Percentiles rank a stretch among this genome's conserved stretches.
These are phyloP conservation scores for Nannizziopsis barbatae DNA, from an alignment of 2,329 filamentous ascomycete genomes.

Conservation along the genomic window DNA sequence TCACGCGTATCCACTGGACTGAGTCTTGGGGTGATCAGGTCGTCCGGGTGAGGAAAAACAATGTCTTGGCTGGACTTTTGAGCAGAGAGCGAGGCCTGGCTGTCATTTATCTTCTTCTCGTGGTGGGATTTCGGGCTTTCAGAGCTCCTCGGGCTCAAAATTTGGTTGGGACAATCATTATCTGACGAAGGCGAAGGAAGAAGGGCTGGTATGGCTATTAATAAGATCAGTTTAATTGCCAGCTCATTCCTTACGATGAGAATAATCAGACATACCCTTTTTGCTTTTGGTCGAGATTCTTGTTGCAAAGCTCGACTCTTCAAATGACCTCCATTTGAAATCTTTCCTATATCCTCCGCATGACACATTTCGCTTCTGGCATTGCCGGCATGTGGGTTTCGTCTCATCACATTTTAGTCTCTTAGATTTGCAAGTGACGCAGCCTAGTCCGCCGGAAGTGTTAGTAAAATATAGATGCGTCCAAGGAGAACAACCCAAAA, in stretches of 20 bases:
- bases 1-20: not conserved
- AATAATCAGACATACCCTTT: constrained; percentile 31
- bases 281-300: constrained; percentile 34
- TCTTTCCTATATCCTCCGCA: constrained; percentile 66
- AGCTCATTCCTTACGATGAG: not conserved
- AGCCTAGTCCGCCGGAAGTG: constrained; percentile 40
- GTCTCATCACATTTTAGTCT: constrained; percentile 63
- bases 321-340: constrained; percentile 63
- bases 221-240: not conserved
- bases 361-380: constrained; percentile 50
- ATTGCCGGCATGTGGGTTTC: constrained; percentile 57
- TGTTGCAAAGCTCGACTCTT: constrained; percentile 46
- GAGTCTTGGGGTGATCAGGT: not conserved
- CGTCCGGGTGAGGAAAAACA: not conserved
- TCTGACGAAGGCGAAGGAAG: not conserved
- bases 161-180: not conserved
- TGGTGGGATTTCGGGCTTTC: not conserved
- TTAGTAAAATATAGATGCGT: not conserved
- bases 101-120: not conserved
- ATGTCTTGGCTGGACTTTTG: not conserved
- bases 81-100: not conserved
- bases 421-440: constrained; percentile 62
- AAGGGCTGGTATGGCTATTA: not conserved
- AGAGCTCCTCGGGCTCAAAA: not conserved
- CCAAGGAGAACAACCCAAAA: constrained; percentile 8